Conservation (phyloP, 345 rosid genomes). For the Moringa oleifera region DNA sequence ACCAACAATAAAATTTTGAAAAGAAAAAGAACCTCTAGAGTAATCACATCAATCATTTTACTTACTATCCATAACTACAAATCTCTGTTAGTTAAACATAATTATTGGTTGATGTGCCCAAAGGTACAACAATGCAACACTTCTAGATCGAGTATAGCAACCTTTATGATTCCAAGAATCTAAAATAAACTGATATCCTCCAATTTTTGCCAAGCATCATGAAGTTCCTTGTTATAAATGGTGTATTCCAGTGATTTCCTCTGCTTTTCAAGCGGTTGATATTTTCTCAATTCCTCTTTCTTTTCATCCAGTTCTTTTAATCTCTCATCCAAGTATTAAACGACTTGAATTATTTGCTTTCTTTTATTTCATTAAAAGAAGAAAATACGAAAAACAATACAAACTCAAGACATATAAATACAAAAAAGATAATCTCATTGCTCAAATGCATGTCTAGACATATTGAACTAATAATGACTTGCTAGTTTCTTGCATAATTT, state of each 20-base stretch:
- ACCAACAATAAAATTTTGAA: no score
- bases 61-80: no score
- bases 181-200: constrained; percentile 70
- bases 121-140: not conserved
- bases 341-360: constrained; percentile 96
- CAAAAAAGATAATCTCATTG: not conserved
- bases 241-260: constrained; percentile 93
- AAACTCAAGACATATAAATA: no score
- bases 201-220: constrained; percentile 69
- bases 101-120: not conserved
- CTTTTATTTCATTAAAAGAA: constrained; percentile 56
- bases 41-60: no score
- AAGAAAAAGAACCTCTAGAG: no score
- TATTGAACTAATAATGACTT: constrained; percentile 27
- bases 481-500: constrained; percentile 97
- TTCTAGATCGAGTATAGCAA: not conserved
- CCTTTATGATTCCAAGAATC: no score
- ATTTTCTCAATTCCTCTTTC: constrained; percentile 92
- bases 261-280: constrained; percentile 97
- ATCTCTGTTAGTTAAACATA: no score
- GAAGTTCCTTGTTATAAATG: constrained; percentile 91
- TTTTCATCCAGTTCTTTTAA: constrained; percentile 92
- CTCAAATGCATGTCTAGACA: not conserved
- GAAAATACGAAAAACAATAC: not conserved
- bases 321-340: constrained; percentile 92